Percentiles rank a stretch among this genome's conserved stretches.
phyloP scores from a whole-genome alignment of 1,284 basidiomycete species.

The Trichosporon inkin region DNA sequence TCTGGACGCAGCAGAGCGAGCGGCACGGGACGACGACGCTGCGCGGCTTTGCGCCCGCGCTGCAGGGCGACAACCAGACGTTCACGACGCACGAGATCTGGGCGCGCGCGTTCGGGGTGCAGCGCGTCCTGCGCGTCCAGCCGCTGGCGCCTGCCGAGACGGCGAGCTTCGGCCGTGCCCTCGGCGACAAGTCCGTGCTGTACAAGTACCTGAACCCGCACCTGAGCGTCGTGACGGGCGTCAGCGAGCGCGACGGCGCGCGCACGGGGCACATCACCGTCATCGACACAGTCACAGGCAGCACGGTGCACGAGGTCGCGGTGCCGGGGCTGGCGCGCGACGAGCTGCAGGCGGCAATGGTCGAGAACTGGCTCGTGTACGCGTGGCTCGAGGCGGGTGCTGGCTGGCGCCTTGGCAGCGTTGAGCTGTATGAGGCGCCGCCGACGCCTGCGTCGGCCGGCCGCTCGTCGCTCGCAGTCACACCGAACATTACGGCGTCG shows the following conservation, averaged over 20 bases:
- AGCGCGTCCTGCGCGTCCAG: conserved; percentile 48
- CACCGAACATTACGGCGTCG: conserved; percentile 56
- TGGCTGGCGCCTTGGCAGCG: conserved; percentile 67
- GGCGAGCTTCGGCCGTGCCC: conserved; percentile 75
- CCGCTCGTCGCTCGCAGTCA: conserved; percentile 62
- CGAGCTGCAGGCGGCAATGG: conserved; percentile 61
- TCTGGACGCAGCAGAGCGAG: conserved; percentile 31
- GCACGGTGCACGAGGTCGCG: conserved; percentile 61
- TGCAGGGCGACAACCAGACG: conserved; percentile 12
- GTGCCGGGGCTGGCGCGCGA: conserved; percentile 46
- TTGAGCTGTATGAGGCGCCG: conserved; percentile 80
- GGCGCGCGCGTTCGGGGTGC: conserved; percentile 61
- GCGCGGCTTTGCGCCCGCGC: conserved; percentile 16
- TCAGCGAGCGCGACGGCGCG: conserved; percentile 37
- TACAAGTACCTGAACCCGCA: conserved; percentile 94
- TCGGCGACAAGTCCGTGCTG: conserved; percentile 79
- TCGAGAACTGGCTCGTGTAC: conserved; percentile 93
- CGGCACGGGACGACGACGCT: conserved; percentile 17
- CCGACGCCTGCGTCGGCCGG: conserved; percentile 65
- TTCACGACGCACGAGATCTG: conserved; percentile 50
- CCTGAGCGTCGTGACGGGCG: conserved; percentile 64
- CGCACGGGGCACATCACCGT: conserved; percentile 61
- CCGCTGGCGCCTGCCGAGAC: conserved; percentile 54
- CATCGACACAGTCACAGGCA: conserved; percentile 73
- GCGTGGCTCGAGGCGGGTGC: conserved; percentile 53